These are phyloP conservation scores for Aspergillus nidulans DNA, from an alignment of 495 filamentous ascomycete species.

Conservation along the genomic window DNA sequence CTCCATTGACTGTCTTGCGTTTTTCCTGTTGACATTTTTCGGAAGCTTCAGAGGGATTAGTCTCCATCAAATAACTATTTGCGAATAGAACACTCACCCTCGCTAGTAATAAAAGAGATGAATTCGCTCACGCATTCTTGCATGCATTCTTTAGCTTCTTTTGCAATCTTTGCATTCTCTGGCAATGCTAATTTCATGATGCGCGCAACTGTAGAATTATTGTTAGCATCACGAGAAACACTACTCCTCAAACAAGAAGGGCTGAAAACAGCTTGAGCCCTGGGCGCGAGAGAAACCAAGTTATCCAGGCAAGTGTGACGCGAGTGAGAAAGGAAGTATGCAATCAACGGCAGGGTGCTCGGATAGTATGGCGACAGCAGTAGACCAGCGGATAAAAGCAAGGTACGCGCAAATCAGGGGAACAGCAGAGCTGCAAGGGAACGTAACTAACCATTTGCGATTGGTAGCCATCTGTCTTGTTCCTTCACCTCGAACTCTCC, in stretches of 20 bases:
- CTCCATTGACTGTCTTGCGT: slow-evolving; percentile 96
- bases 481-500: slow-evolving; percentile 99
- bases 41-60: slow-evolving; percentile 60
- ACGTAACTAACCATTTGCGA: slow-evolving; percentile 96
- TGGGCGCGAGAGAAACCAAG: background rate
- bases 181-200: slow-evolving; percentile 98
- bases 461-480: slow-evolving; percentile 98
- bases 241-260: background rate
- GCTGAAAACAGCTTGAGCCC: background rate
- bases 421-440: slow-evolving; percentile 49
- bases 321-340: slow-evolving; percentile 2
- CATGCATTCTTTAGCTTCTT: slow-evolving; percentile 99
- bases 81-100: slow-evolving; percentile 56
- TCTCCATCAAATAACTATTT: slow-evolving; percentile 2
- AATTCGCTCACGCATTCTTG: slow-evolving; percentile 99
- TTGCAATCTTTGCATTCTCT: slow-evolving; percentile 98
- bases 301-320: background rate
- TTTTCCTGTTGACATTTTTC: slow-evolving; percentile 99
- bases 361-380: slow-evolving; percentile 36
- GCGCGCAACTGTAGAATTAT: slow-evolving; percentile 89
- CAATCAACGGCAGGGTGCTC: slow-evolving; percentile 17
- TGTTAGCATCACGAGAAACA: slow-evolving; percentile 58
- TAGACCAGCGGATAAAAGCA: slow-evolving; percentile 45
- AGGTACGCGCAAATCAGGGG: slow-evolving; percentile 56
- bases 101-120: slow-evolving; percentile 99